A percentile compares a stretch with the other conserved stretches of the same genome.
These are phyloP conservation scores for Schrenkiella parvula DNA, from an alignment of 345 rosid genomes.

Conservation along the genomic window DNA sequence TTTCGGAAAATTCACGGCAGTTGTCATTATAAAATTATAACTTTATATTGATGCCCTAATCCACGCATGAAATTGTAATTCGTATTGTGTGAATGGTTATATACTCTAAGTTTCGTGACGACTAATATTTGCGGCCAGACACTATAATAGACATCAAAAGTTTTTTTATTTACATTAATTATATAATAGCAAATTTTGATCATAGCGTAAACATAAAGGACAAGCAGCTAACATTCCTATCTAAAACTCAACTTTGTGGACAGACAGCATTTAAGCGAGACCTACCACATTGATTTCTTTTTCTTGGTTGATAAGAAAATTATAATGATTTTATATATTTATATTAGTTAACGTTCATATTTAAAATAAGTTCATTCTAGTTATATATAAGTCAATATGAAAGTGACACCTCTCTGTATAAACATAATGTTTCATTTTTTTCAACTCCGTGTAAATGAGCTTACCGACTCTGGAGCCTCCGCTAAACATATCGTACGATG, in stretches of 20 bases:
- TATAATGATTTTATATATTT: background rate
- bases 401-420: constrained; percentile 14
- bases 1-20: background rate
- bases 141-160: background rate
- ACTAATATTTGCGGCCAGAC: background rate
- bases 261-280: constrained; percentile 8
- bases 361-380: background rate
- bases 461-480: constrained; percentile 14
- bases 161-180: background rate
- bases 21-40: background rate
- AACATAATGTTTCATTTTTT: background rate
- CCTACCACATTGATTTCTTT: constrained; percentile 29
- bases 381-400: constrained; percentile 11
- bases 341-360: constrained; percentile 5
- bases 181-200: background rate
- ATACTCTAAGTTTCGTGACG: constrained; percentile 1
- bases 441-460: background rate
- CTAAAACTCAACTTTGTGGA: constrained; percentile 23
- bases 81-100: constrained; percentile 21
- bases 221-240: constrained; percentile 23
- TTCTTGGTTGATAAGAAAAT: constrained; percentile 32
- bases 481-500: constrained; percentile 14
- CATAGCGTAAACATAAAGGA: constrained; percentile 8
- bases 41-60: background rate
- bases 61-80: background rate